These are phyloP conservation scores for Acer yangbiense DNA, from an alignment of 345 rosid species.

Conservation along the genomic window DNA sequence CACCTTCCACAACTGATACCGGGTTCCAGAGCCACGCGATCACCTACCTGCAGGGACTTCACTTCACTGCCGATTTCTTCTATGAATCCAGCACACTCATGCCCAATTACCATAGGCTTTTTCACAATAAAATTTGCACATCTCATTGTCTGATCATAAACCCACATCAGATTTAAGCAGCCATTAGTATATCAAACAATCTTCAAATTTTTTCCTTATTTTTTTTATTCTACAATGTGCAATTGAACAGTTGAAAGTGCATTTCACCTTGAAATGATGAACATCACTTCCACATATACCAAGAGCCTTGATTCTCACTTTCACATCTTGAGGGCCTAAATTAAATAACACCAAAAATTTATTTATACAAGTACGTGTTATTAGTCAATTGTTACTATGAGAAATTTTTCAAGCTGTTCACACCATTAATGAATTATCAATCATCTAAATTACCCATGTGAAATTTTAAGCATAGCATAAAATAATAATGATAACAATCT, in stretches of 20 bases:
- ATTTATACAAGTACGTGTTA: neutral
- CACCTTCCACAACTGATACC: slow-evolving; percentile 63
- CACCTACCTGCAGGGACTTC: slow-evolving; percentile 47
- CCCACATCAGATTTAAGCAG: neutral
- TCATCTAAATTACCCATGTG: neutral
- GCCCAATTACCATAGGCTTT: slow-evolving; percentile 76
- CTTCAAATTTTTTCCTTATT: neutral
- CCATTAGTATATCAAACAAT: neutral
- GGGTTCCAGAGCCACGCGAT: slow-evolving; percentile 65
- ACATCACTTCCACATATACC: slow-evolving; percentile 76
- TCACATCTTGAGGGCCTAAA: slow-evolving; percentile 55
- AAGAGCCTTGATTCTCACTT: slow-evolving; percentile 56
- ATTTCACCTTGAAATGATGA: slow-evolving; percentile 59
- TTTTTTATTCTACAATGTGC: neutral
- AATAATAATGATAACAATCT: no score
- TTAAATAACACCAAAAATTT: neutral
- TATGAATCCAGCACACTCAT: slow-evolving; percentile 70
- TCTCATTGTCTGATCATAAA: slow-evolving; percentile 49
- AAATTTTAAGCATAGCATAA: no score
- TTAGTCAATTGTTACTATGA: neutral
- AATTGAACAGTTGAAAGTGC: neutral
- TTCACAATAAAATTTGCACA: slow-evolving; percentile 66
- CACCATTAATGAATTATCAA: neutral
- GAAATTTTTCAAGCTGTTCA: neutral
- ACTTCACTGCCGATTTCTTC: slow-evolving; percentile 64